These are phyloP conservation scores for Artemisia tridentata DNA, from an alignment of 129 eudicot genomes.

Conservation along the genomic window DNA sequence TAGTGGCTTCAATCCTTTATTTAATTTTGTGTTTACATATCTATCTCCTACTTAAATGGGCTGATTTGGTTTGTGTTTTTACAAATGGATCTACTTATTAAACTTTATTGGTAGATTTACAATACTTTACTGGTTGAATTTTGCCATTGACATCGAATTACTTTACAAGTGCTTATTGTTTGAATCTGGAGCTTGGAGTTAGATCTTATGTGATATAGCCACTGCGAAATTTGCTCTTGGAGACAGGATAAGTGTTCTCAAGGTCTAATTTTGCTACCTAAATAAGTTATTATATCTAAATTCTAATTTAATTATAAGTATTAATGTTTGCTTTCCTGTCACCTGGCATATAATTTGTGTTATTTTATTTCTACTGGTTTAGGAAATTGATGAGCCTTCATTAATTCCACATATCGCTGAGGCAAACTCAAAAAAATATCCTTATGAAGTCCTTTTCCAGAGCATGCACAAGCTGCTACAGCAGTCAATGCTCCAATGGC, in stretches of 20 bases:
- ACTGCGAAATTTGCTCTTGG: conserved; percentile 99
- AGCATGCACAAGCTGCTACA: conserved; percentile 94
- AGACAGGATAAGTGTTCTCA: conserved; percentile 82
- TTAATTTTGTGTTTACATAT: no score
- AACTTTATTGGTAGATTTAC: no score
- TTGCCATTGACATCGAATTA: no score
- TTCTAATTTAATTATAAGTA: conserved; percentile 4
- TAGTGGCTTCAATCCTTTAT: no score
- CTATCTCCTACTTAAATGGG: no score
- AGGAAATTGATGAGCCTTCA: conserved; percentile 97
- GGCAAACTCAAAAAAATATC: conserved; percentile 94
- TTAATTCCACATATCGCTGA: conserved; percentile 98
- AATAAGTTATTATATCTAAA: background rate
- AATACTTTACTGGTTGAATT: no score
- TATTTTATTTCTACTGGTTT: conserved; percentile 17
- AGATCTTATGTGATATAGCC: no score
- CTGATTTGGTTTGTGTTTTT: no score
- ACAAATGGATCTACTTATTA: no score
- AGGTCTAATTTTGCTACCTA: conserved; percentile 44
- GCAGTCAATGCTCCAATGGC: no score
- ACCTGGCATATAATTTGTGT: conserved; percentile 14
- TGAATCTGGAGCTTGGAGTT: no score
- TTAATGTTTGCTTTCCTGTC: conserved; percentile 9
- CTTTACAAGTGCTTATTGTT: no score
- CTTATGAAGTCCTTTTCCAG: conserved; percentile 98